phyloP scores from a whole-genome alignment of 2,329 filamentous ascomycete genomes.

The Alternaria sp. region DNA sequence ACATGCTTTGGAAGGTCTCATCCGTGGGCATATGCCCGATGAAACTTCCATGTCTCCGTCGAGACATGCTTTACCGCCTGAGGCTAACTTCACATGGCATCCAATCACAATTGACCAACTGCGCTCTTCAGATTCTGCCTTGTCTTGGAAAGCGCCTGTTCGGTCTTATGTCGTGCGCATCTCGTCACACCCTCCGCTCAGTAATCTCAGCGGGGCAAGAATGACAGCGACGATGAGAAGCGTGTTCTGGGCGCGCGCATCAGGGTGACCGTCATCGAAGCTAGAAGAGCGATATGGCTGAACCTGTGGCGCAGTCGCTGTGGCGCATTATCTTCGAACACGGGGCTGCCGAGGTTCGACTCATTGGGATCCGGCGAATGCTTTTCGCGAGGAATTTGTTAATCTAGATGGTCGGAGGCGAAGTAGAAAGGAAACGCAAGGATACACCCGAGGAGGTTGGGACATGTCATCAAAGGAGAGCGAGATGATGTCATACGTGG shows the following conservation, averaged over 20 bases:
- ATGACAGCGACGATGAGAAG: background rate
- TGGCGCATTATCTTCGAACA: background rate
- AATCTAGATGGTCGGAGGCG: background rate
- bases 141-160: background rate
- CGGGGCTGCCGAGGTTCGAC: background rate
- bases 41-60: background rate
- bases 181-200: constrained; percentile 5
- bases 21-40: background rate
- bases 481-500: background rate
- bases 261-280: background rate
- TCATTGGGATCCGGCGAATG: too few species aligned
- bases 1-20: background rate
- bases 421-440: background rate
- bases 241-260: background rate
- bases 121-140: constrained; percentile 3
- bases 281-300: background rate
- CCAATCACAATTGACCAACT: background rate
- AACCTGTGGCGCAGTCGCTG: background rate
- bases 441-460: background rate
- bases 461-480: background rate
- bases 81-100: background rate
- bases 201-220: background rate
- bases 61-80: background rate
- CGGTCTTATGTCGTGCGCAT: background rate
- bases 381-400: background rate